Evolutionary conservation across 2,329 filamentous ascomycete genomes (phyloP).

Genomic region (Cladobotryum mycophilum): DNA sequence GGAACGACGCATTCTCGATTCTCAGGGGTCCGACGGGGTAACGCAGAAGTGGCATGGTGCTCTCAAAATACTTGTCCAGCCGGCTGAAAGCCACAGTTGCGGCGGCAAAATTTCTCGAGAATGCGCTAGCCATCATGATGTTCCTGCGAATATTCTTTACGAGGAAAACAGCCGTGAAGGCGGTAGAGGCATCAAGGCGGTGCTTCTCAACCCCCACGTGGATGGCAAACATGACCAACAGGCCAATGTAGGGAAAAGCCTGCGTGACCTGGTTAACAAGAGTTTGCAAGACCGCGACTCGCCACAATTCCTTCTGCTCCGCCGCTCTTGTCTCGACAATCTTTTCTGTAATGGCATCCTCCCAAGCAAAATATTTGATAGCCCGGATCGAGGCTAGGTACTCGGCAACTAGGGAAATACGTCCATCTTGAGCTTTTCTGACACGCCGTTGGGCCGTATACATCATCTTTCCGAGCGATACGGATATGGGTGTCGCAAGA

Average conservation of each 20-base stretch:
- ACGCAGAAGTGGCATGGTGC: conserved; percentile 39
- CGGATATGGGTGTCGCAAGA: conserved; percentile 42
- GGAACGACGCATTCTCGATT: conserved; percentile 41
- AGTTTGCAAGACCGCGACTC: conserved; percentile 41
- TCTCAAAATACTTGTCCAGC: conserved; percentile 49
- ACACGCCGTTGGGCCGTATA: conserved; percentile 45
- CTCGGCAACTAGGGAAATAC: conserved; percentile 52
- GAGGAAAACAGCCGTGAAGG: conserved; percentile 51
- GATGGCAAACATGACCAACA: conserved; percentile 49
- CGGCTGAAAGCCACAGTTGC: conserved; percentile 41
- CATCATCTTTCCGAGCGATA: conserved; percentile 44
- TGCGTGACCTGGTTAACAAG: conserved; percentile 44
- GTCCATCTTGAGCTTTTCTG: conserved; percentile 48
- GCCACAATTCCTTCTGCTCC: conserved; percentile 51
- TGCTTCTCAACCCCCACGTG: conserved; percentile 43
- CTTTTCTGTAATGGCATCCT: conserved; percentile 44
- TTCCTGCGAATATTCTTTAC: conserved; percentile 48
- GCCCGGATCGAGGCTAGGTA: conserved; percentile 52
- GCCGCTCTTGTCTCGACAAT: conserved; percentile 42
- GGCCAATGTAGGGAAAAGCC: conserved; percentile 44
- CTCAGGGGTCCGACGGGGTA: conserved; percentile 45
- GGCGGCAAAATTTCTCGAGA: conserved; percentile 30
- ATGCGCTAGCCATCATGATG: conserved; percentile 42
- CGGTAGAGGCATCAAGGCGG: conserved; percentile 48
- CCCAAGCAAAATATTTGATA: conserved; percentile 58